A percentile compares a stretch with the other conserved stretches of the same genome.
phyloP scores from a whole-genome alignment of 305 asterid genomes.

The Galium porrigens region DNA sequence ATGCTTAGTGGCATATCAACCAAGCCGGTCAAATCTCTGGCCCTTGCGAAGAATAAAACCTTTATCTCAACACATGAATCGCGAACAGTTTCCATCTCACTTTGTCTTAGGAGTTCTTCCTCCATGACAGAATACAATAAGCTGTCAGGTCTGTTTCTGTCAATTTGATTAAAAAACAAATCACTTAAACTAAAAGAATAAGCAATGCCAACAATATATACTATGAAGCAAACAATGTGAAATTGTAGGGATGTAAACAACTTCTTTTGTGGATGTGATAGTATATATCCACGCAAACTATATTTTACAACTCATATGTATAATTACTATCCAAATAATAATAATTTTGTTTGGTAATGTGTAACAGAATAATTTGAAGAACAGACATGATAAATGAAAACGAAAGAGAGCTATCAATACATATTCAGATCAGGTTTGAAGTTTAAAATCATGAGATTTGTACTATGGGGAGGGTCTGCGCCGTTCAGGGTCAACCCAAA shows the following conservation, averaged over 20 bases:
- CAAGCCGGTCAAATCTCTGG: conserved; percentile 8
- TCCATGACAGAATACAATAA: not conserved
- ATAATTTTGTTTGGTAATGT: not conserved
- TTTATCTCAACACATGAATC: conserved; percentile 34
- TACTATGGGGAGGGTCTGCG: not conserved
- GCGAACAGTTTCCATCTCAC: conserved; percentile 17
- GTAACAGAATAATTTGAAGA: not conserved
- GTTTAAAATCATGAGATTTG: not conserved
- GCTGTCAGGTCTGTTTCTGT: not conserved
- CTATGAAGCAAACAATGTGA: not conserved
- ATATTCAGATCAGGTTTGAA: not conserved
- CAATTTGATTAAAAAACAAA: not conserved
- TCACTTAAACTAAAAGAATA: not conserved
- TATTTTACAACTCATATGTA: too few relatives aligned
- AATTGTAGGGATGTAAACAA: not conserved
- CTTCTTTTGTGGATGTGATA: not conserved
- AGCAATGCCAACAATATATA: not conserved
- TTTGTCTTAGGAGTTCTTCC: conserved; percentile 5
- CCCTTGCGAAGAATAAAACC: conserved; percentile 28
- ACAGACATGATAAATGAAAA: not conserved
- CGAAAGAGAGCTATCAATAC: not conserved
- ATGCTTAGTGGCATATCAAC: conserved; percentile 3
- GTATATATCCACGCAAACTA: not conserved
- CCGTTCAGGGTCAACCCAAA: not conserved
- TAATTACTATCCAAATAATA: not conserved